Evolutionary conservation across 2,329 filamentous ascomycete species (phyloP), one percentile per base, ranked within the genome.

Genomic region (Penicillium concentricum): DNA sequence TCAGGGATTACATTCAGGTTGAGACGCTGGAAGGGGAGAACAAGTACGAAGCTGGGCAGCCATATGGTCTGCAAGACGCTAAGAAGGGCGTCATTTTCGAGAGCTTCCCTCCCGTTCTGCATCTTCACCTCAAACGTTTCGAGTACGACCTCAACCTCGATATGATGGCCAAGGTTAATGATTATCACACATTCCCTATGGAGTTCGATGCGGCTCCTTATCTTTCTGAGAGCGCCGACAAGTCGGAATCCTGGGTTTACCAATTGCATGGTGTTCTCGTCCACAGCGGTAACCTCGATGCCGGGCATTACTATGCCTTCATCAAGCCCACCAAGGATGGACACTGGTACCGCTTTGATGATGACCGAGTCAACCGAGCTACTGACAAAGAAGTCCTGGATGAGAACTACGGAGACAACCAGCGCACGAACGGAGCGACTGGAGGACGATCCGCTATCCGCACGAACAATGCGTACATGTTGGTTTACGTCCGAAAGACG

Each of bases 51-150:
- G 94, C 94, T 1, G 88, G 89, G 47, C 89, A 96, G 66, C 87
- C 94, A 46, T 88, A 90, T 78, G 94, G 94, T 67, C 82, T 97
- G 39, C 94, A 99, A 72, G 94, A 99, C 72, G 94, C 94, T 50
- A 92, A 91, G 79, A 99, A 99, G 75, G 94, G 94, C 51, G 94
- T 97, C 64, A 97, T 99, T 60, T 99, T 99, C 72, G 91, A 92
- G 72, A 90, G 87, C 67, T 97, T 97, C 71, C 94, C 94, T 0
- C 90, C 95, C 51, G 92, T 99, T 3, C 80, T 99, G 22, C 93
- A 99, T 73, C 81, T 99, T 41, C 94, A 99, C 73, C 83, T 99
- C 58, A 97, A 97, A 78, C 89, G 94, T 51, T 99, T 99, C 74
- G 92, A 99, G 73, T 99, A 99, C 76, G 94, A 99, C 75, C 90